Evolutionary conservation across 192 early-diverging fungal genomes (phyloP), one percentile per base, ranked within the genome.

Genomic region (Allomyces arbusculus): DNA sequence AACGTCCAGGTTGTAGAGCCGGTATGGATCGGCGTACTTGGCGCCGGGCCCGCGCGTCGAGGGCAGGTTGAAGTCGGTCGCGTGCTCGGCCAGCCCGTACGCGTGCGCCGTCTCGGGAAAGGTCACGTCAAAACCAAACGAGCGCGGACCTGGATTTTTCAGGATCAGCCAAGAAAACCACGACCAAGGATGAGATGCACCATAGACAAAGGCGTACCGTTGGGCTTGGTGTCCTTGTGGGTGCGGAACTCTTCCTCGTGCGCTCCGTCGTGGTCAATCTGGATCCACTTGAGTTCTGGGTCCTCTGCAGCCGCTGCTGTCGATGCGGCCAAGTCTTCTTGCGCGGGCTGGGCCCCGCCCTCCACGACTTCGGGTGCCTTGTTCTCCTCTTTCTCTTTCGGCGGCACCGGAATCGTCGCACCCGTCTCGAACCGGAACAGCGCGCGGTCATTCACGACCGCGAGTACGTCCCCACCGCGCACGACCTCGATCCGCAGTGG

Each of bases 71-170:
- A 91, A 84, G n/a, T 79, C 76, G 61, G 91, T 72, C 1, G 94
- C 84, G 70, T 99, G 96, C 76, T 97, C 89, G 0, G 96, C 94
- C 66, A 99, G 86, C 58, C 96, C 96, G 72, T 97, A 99, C 14
- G 95, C 87, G 73, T 99, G 84, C 45, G 72, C 69, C 66, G 84
- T 87, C 10, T 88, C 89, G 61, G 82, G 84, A 73, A 99, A 99
- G 16, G 81, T 75, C 23, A 99, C 79, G 74, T 99, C 96, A 68
- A 99, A 73, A 19, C 89, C 95, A 74, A 97, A 83, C 0, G 95
- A 96, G 66, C 88, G 84, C 23, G 95, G 93, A 1, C 95, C 89
- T 91, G 64, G 16, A 62, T 25, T 12, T 61, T 23, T 0, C 61
- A n/a, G 24, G n/a, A 58, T 23, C 61, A 68, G 23, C 7, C 23